phyloP scores from a whole-genome alignment of 148 eudicot species.

The Amaranthus cruentus region DNA sequence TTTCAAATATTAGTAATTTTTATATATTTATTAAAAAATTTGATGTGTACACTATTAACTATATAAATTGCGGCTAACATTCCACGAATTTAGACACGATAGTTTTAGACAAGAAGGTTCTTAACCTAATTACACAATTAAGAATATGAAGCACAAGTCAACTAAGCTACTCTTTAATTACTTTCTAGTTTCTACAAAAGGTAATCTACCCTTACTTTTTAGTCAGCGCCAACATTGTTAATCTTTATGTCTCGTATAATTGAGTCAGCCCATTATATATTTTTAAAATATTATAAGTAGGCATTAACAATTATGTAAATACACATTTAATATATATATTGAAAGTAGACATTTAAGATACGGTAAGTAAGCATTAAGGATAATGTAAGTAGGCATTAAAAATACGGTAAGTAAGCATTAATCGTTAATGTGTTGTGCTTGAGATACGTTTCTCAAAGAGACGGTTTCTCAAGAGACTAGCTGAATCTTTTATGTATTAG shows the following conservation, averaged over 20 bases:
- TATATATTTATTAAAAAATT: no score
- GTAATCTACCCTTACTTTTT: neutral
- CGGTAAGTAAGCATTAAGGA: no score
- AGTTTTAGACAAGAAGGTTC: neutral
- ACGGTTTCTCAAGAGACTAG: no score
- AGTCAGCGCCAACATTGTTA: neutral
- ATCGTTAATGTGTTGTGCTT: no score
- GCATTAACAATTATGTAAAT: neutral
- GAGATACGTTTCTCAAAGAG: no score
- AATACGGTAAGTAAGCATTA: no score
- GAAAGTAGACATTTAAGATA: no score
- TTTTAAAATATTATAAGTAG: slow-evolving; percentile 9
- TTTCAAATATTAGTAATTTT: no score
- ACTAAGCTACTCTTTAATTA: neutral
- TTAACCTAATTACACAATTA: neutral
- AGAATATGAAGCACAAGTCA: neutral
- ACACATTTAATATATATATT: no score
- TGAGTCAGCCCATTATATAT: neutral
- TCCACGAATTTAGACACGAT: neutral
- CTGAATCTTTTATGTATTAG: no score
- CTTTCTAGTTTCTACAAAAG: neutral
- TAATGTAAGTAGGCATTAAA: no score
- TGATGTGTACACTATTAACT: neutral
- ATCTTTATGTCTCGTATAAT: neutral
- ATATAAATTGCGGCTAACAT: neutral